Base-by-base conservation (phyloP, 2,329 filamentous ascomycete genomes). In the Ceratocystis albifundus region DNA sequence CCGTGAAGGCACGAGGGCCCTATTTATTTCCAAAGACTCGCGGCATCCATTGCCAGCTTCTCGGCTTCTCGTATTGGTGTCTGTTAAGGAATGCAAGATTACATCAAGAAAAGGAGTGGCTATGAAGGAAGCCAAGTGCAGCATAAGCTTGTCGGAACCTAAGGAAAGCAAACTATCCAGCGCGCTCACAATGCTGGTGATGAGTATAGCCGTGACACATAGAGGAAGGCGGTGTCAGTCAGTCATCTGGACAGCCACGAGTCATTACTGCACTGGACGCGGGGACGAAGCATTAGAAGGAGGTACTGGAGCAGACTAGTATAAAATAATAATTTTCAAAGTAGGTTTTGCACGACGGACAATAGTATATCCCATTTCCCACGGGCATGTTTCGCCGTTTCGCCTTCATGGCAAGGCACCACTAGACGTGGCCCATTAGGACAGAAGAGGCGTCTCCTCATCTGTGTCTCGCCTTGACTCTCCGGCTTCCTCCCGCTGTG, bases 361-460 rank as follows among this genome's bases (percentile, higher is more conserved):
- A 59, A 36, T n/a, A 36, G 15, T n/a, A 32, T 20, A 32, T 20
- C 7, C 6, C n/a, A 59, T 59, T 20, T 28, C 55, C 28, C 55
- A 36, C 30, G 32, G 32, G 32, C 53, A 36, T n/a, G 6, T 28
- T 32, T 59, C 32, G 17, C 32, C 7, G 6, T 28, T 32, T 59
- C 32, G 17, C 32, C 7, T 36, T 59, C 15, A 17, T 36, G 55
- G 55, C 55, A 36, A 36, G 8, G 32, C 55, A 59, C 17, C 55
- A 7, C 28, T 10, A 20, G 55, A 30, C 7, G 6, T 5, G 30
- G 22, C 28, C 17, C 32, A 44, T 48, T 6, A 64, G 65, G 25
- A 45, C 8, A 77, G 66, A 41, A 77, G 68, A 0, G 75, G 76
- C 7, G 75, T 75, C 67, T 74, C 71, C 66, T 77, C 76, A 28